phyloP scores from a whole-genome alignment of 495 filamentous ascomycete genomes.

The Lepidopterella palustris region DNA sequence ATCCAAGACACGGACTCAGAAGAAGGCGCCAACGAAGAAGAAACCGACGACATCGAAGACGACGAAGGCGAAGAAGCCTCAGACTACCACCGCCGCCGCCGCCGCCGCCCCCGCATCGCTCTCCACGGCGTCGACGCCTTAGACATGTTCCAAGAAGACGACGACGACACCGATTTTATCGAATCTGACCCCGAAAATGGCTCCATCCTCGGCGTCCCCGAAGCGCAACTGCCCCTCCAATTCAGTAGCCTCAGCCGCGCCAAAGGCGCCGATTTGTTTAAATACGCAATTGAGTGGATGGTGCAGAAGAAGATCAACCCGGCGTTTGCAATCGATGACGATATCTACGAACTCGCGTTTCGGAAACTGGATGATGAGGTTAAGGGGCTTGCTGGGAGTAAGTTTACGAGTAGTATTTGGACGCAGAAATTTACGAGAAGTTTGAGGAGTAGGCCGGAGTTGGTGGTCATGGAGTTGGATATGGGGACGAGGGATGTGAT shows the following conservation, averaged over 20 bases:
- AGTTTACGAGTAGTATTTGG: conserved; percentile 71
- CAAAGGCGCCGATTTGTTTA: conserved; percentile 70
- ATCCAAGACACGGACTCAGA: conserved; percentile 22
- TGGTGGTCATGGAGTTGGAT: conserved; percentile 31
- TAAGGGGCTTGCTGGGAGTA: conserved; percentile 58
- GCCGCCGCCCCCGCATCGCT: not conserved
- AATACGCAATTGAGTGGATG: conserved; percentile 74
- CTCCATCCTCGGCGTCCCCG: conserved; percentile 56
- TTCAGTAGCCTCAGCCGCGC: conserved; percentile 61
- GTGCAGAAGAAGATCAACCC: conserved; percentile 72
- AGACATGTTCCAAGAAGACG: conserved; percentile 41
- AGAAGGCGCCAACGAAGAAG: conserved; percentile 17
- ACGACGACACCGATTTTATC: conserved; percentile 68
- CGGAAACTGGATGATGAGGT: conserved; percentile 68
- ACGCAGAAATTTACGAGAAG: conserved; percentile 56
- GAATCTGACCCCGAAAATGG: conserved; percentile 58
- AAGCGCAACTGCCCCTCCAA: conserved; percentile 58
- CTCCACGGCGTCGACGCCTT: conserved; percentile 9
- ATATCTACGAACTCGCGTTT: conserved; percentile 65
- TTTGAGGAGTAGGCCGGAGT: conserved; percentile 57
- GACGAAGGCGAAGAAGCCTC: conserved; percentile 7
- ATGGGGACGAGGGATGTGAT: conserved; percentile 24
- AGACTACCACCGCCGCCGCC: not conserved
- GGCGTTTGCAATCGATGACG: conserved; percentile 57
- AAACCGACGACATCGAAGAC: conserved; percentile 12